Conservation (phyloP, 139 green algal genomes). For the Bryopsis sp. region DNA sequence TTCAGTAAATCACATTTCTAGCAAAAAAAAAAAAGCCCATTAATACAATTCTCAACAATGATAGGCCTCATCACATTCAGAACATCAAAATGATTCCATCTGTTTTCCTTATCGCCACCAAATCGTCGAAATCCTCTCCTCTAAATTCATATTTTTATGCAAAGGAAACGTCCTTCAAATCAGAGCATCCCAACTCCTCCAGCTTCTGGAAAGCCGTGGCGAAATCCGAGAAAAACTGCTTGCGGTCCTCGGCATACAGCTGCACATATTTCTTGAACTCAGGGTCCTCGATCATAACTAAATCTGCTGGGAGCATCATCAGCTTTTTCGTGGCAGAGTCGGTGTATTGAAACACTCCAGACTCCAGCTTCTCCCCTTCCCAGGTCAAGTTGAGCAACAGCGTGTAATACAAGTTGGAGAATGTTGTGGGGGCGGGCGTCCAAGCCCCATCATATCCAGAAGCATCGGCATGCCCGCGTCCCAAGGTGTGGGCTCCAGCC, state of each 20-base stretch:
- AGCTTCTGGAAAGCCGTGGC: no score
- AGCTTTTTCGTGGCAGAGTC: conserved; percentile 58
- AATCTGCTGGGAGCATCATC: conserved; percentile 81
- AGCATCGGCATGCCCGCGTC: conserved; percentile 74
- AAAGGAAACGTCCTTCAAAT: no score
- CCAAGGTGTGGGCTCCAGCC: conserved; percentile 65
- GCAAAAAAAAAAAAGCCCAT: no score
- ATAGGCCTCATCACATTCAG: no score
- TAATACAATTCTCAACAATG: no score
- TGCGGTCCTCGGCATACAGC: conserved; percentile 53
- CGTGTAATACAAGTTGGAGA: conserved; percentile 65
- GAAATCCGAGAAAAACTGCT: conserved; percentile 58
- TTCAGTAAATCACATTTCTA: no score
- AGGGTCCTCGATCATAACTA: conserved; percentile 39
- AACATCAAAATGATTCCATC: no score
- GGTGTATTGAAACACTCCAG: conserved; percentile 70
- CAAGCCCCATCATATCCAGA: conserved; percentile 51
- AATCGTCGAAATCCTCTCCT: no score
- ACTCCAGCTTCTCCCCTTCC: conserved; percentile 63
- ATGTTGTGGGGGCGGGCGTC: conserved; percentile 42
- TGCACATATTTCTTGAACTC: conserved; percentile 65
- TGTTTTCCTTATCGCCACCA: no score
- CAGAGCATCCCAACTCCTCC: no score
- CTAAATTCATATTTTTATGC: no score
- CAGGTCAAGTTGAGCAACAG: no score